Conservation (phyloP, 371 early-diverging fungal species). For the Mortierella sp. region DNA sequence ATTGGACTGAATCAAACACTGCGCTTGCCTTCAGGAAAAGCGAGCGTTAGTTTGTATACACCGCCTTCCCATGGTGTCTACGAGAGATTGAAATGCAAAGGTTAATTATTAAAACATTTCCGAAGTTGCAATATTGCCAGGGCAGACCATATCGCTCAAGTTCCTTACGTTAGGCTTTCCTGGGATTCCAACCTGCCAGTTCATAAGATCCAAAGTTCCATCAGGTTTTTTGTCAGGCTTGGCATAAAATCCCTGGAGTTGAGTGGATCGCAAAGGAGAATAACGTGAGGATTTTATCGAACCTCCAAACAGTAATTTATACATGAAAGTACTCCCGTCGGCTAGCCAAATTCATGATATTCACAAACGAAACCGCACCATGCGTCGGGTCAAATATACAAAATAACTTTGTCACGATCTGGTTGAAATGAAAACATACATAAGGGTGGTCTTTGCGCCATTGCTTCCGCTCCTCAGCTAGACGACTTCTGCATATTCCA, state of each 20-base stretch:
- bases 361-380: too few species aligned
- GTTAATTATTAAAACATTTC: background rate
- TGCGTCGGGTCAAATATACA: background rate
- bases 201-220: constrained; percentile 86
- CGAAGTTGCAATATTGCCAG: background rate
- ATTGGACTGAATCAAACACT: background rate
- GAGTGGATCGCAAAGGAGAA: background rate
- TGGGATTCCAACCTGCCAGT: constrained; percentile 97
- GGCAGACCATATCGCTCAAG: background rate
- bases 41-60: constrained; percentile 90
- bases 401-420: background rate
- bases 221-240: constrained; percentile 89
- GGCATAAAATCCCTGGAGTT: constrained; percentile 83
- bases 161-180: constrained; percentile 79
- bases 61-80: constrained; percentile 98
- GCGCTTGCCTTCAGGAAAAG: constrained; percentile 88
- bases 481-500: constrained; percentile 81
- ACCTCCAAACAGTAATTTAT: background rate
- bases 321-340: background rate
- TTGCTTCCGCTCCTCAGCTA: constrained; percentile 96
- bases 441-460: constrained; percentile 98
- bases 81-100: background rate
- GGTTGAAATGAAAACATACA: constrained; percentile 61
- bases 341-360: too few species aligned
- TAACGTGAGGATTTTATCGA: background rate